These are phyloP conservation scores for Cladophialophora immunda DNA, from an alignment of 2,329 filamentous ascomycete genomes.

Conservation along the genomic window DNA sequence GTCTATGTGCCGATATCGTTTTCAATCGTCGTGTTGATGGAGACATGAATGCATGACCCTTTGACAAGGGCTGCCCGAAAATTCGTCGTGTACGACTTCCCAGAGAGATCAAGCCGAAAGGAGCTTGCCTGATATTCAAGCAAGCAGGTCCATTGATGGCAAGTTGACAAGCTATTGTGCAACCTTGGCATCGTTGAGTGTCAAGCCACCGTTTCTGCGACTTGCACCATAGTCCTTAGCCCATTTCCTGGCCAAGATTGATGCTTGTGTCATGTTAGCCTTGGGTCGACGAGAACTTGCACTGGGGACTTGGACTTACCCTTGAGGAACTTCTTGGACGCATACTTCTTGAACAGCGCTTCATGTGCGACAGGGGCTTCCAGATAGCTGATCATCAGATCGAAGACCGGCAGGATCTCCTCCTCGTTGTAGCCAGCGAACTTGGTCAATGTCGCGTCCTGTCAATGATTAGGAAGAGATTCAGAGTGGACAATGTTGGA, in stretches of 20 bases:
- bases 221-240: slow-evolving; percentile 74
- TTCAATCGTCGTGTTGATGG: slow-evolving; percentile 33
- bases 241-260: slow-evolving; percentile 90
- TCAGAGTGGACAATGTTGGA: not conserved
- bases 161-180: slow-evolving; percentile 28
- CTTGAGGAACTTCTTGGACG: slow-evolving; percentile 99
- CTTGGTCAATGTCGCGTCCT: slow-evolving; percentile 85
- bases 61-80: slow-evolving; percentile 18
- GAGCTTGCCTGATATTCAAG: slow-evolving; percentile 1
- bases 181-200: slow-evolving; percentile 33
- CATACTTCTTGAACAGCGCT: slow-evolving; percentile 99
- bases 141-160: slow-evolving; percentile 8
- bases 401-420: slow-evolving; percentile 90
- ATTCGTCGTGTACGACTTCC: slow-evolving; percentile 13
- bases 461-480: slow-evolving; percentile 37
- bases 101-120: slow-evolving; percentile 15
- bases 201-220: slow-evolving; percentile 31
- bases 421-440: slow-evolving; percentile 94
- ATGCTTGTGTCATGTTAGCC: slow-evolving; percentile 66
- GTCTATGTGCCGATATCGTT: slow-evolving; percentile 33
- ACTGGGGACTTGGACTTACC: slow-evolving; percentile 65
- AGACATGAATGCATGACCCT: slow-evolving; percentile 30
- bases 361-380: slow-evolving; percentile 89
- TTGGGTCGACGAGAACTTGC: slow-evolving; percentile 14
- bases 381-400: slow-evolving; percentile 96